Base-by-base conservation (phyloP, 495 filamentous ascomycete genomes). In the Trichoderma erinaceum region DNA sequence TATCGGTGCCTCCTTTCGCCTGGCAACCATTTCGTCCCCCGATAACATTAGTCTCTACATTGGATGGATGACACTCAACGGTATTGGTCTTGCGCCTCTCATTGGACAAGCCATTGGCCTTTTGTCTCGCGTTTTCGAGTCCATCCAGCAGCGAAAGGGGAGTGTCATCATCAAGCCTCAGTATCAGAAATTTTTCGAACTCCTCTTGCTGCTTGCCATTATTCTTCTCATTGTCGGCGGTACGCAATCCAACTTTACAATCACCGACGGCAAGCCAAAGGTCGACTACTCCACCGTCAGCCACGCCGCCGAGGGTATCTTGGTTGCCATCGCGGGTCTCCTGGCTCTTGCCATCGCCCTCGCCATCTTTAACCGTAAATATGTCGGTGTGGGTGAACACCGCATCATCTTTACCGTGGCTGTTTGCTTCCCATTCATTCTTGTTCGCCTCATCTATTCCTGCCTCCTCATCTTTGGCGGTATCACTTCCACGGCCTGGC, bases 381-480 rank as follows among this genome's bases (percentile, higher is more conserved):
- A 68, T 50, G 73, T 72, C 23, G 73, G 74, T 38, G 38, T 58
- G 2, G 76, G 77, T 69, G 75, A 78, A 74, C 76, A 75, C 65
- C 74, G 76, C 23, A 50, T 79, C 16, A 68, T 80, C 13, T 52
- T 76, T 6, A 71, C 71, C 64, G 69, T 78, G 11, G 74, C 69
- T 16, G 50, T 73, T 11, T 77, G 71, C 41, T 68, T 79, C 48
- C 78, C 78, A n/a, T 77, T 79, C 63, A 71, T 77, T 64, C 70
- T 79, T n/a, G 72, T 80, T 18, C 73, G 78, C 35, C 65, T 80
- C 41, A 56, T 72, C 69, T 79, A 79, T 68, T 71, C 73, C 4
- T 71, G 69, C 32, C 41, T 75, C 67, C 68, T 69, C 21, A 70
- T 72, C 35, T 76, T 74, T 63, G 69, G 71, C 5, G 48, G 64